Base-by-base conservation (phyloP, 345 rosid genomes). In the Cochlearia excelsa region DNA sequence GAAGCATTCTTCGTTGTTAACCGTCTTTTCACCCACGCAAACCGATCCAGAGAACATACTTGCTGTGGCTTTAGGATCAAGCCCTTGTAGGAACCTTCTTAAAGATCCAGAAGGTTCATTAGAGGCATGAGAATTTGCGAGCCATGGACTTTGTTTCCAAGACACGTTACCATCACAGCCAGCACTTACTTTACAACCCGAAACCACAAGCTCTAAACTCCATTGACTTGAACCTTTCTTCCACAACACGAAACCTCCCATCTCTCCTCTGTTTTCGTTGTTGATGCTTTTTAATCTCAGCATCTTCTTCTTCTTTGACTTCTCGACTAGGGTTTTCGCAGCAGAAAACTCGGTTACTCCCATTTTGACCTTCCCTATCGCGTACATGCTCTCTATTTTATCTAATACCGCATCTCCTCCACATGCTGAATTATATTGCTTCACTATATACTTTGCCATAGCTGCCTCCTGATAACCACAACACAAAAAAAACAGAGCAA, bases 131-230 rank as follows among this genome's bases (percentile, higher is more conserved):
- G 98, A 83, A 56, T 81, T 86, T 9, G 43, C 55, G 47, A 86
- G 93, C 90, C 95, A 88, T 8, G 96, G 96, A 3, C 90, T 88
- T 76, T 92, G 97, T 51, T 86, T 79, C 98, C 98, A 88, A 26
- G 93, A 88, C 27, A 88, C 79, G 66, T 80, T 83, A 2, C 97
- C 98, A 50, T 92, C 97, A 73, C 97, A 84, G 5, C 97, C 98
- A 0, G 97, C 97, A 65, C 95, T 88, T 26, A 92, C 81, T 74
- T 92, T 92, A 73, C 82, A 83, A 1, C 98, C 95, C 0, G 97
- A 82, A 37, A 83, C 95, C 44, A 92, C 87, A 51, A 88, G 71
- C 77, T 92, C 98, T 71, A 92, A 70, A 77, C 93, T 82, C 98
- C 98, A 92, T 26, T 86, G 79, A 23, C 81, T 91, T 4, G 85